These are phyloP conservation scores for Candida qinlingensis DNA, from an alignment of 805 yeast genomes.

Conservation along the genomic window DNA sequence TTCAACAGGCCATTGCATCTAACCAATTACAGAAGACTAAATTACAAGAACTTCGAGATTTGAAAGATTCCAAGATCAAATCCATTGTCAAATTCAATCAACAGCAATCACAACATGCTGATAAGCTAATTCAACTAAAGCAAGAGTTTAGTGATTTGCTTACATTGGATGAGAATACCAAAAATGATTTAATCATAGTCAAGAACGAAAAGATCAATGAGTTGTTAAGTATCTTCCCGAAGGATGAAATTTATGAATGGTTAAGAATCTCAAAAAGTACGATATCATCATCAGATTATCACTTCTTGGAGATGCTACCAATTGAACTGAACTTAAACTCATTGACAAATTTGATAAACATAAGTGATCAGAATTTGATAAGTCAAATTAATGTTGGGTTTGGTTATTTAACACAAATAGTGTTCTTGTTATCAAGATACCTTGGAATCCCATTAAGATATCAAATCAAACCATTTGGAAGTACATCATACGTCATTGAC, in stretches of 20 bases:
- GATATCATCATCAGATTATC: conserved; percentile 12
- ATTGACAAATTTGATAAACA: conserved; percentile 10
- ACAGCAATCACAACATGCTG: not conserved
- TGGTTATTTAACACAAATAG: conserved; percentile 32
- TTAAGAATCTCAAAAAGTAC: conserved; percentile 7
- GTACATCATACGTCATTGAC: conserved; percentile 35
- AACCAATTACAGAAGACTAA: conserved; percentile 6
- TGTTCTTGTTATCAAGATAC: conserved; percentile 28
- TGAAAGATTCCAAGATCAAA: conserved; percentile 9
- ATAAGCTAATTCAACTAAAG: conserved; percentile 1
- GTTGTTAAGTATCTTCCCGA: conserved; percentile 29
- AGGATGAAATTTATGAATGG: conserved; percentile 19
- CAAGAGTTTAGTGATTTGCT: conserved; percentile 14
- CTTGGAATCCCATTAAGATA: conserved; percentile 33
- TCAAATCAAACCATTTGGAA: conserved; percentile 35
- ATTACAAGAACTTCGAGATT: conserved; percentile 9
- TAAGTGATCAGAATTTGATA: conserved; percentile 11
- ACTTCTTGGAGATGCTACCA: conserved; percentile 22
- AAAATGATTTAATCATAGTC: conserved; percentile 15
- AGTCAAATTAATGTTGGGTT: conserved; percentile 28
- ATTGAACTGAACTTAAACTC: conserved; percentile 11
- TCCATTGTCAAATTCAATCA: conserved; percentile 2
- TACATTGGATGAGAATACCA: conserved; percentile 11
- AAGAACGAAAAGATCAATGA: conserved; percentile 20
- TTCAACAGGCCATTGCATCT: conserved; percentile 4